Base-by-base conservation (phyloP, 352 stramenopile species). In the Globisporangium nodosum region DNA sequence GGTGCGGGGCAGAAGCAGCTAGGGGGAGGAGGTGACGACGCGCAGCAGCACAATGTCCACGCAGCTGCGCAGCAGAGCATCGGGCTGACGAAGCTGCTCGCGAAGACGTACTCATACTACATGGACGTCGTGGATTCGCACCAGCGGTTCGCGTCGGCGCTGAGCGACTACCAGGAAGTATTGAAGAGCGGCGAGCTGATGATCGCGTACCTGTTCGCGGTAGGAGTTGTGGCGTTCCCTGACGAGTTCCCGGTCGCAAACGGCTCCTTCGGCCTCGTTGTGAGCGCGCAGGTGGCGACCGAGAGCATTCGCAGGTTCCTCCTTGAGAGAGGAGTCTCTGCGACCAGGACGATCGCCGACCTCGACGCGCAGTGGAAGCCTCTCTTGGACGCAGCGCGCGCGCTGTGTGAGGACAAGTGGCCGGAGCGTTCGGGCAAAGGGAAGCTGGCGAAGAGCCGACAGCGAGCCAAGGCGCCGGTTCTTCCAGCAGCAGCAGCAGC, bases 321-420 rank as follows among this genome's bases (percentile, higher is more conserved):
- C 6, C 2, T 24, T 3, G 27, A 43, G 21, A 13, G 16, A 11
- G 30, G 30, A 4, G 49, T 8, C 9, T 18, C 45, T 1, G 43
- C 37, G 15, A 46, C 45, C 12, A 33, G n/a, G 2, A 20, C 35
- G 9, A 15, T 55, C 39, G 51, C 45, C 12, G 37, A 20, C 30
- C 42, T 33, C 33, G 49, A 46, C 35, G 12, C 43, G 8, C 20
- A 60, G 9, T 90, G 81, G 81, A 65, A 62, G 21, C 12, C 56
- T 3, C 71, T 83, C 24, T 35, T 81, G 16, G 56, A 68, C 11
- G 66, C 72, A 5, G 61, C 78, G 12, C 73, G 67, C 9, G 57
- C 56, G 4, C 87, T 82, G 50, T 90, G 81, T 40, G 81, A 90
- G 65, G 69, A 76, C 6, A 75, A 72, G 49, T 90, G 81, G 81